These are phyloP conservation scores for Cephaloascus albidus DNA, from an alignment of 805 yeast genomes.

Conservation along the genomic window DNA sequence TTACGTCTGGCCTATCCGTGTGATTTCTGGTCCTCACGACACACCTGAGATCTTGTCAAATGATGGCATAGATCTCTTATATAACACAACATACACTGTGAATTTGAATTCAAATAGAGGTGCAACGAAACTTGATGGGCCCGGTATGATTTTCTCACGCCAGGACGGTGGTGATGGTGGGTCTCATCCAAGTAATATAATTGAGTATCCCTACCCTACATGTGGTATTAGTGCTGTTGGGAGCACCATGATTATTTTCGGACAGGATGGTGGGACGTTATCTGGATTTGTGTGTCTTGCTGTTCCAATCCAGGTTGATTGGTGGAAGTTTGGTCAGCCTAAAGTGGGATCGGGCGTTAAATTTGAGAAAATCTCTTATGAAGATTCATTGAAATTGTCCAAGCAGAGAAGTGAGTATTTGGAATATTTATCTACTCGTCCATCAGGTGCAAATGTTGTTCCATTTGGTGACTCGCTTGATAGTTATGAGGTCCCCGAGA, in stretches of 20 bases:
- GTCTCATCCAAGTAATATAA: conserved; percentile 16
- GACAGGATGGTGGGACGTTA: conserved; percentile 18
- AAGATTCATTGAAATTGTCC: conserved; percentile 11
- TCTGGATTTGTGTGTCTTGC: conserved; percentile 16
- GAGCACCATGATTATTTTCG: conserved; percentile 12
- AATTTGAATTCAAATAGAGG: conserved; percentile 19
- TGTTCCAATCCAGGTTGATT: conserved; percentile 14
- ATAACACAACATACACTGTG: conserved; percentile 9
- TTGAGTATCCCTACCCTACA: conserved; percentile 17
- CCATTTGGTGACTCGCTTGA: conserved; percentile 8
- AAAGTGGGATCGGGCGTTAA: conserved; percentile 13
- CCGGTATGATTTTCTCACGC: conserved; percentile 11
- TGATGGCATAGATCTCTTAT: conserved; percentile 12
- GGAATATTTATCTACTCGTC: conserved; percentile 6
- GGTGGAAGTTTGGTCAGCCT: conserved; percentile 22
- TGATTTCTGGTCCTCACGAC: conserved; percentile 17
- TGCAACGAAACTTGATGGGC: conserved; percentile 17
- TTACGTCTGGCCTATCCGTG: conserved; percentile 10
- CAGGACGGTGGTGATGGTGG: conserved; percentile 18
- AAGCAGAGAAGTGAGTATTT: conserved; percentile 9
- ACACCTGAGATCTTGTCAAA: conserved; percentile 14
- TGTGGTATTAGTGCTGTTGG: conserved; percentile 18
- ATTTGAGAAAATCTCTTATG: conserved; percentile 10
- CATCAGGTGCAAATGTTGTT: conserved; percentile 3
- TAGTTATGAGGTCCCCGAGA: conserved; percentile 1